These are phyloP conservation scores for Leishmania mexicana DNA, from an alignment of 208 protist species.

Conservation along the genomic window DNA sequence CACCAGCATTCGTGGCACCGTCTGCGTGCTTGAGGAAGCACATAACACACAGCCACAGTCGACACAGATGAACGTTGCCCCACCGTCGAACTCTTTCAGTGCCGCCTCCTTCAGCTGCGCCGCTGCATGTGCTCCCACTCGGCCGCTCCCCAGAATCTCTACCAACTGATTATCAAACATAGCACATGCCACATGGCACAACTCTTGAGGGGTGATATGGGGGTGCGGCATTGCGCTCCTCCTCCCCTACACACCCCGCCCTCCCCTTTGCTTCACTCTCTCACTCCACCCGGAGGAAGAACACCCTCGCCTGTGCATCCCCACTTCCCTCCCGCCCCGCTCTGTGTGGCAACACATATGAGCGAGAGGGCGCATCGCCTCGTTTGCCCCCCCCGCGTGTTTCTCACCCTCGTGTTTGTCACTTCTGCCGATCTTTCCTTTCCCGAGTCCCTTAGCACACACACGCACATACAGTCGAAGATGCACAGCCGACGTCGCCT, in stretches of 20 bases:
- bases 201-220: not conserved
- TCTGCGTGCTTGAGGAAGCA: not conserved
- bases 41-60: not conserved
- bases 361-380: too few species aligned
- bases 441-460: not conserved
- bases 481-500: not conserved
- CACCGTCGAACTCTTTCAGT: not conserved
- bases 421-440: not conserved
- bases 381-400: not conserved
- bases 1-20: not conserved
- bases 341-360: too few species aligned
- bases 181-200: not conserved
- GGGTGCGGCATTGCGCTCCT: not conserved
- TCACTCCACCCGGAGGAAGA: not conserved
- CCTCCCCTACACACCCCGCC: not conserved
- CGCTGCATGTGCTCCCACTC: not conserved
- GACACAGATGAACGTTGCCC: not conserved
- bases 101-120: not conserved
- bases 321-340: not conserved
- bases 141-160: not conserved
- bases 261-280: not conserved
- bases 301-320: not conserved
- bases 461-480: not conserved
- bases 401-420: not conserved
- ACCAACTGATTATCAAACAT: too few species aligned